These are phyloP conservation scores for Populus alba DNA, from an alignment of 345 rosid genomes.

Conservation along the genomic window DNA sequence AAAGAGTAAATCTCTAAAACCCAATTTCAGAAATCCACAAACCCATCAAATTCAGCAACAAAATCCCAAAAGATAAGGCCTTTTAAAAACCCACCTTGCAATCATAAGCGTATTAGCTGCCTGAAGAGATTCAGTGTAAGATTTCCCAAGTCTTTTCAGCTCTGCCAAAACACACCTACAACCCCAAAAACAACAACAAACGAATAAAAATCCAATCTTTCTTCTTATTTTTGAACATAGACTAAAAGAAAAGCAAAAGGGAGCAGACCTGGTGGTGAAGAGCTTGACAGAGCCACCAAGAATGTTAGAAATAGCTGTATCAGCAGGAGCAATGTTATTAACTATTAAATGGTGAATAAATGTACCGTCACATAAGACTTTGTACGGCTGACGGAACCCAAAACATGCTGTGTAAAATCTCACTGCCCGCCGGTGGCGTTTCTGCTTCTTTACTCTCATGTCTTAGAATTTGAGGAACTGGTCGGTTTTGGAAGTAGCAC, in stretches of 20 bases:
- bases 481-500: no score
- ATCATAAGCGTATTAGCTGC: conserved; percentile 54
- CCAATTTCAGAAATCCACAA: no score
- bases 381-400: conserved; percentile 77
- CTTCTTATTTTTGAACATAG: neutral
- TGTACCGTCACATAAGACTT: conserved; percentile 81
- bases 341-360: conserved; percentile 68
- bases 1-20: neutral
- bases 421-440: conserved; percentile 69
- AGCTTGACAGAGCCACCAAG: conserved; percentile 78
- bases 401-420: conserved; percentile 68
- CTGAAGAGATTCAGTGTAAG: conserved; percentile 49
- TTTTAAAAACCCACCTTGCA: conserved; percentile 45
- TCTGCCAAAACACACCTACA: conserved; percentile 71
- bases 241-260: neutral
- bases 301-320: conserved; percentile 54
- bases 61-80: neutral
- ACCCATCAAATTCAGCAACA: neutral
- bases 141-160: conserved; percentile 64
- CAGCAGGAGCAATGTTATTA: conserved; percentile 57
- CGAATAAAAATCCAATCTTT: neutral
- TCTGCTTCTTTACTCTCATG: conserved; percentile 84
- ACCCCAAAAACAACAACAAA: neutral
- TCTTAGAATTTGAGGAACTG: neutral
- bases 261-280: conserved; percentile 68